These are phyloP conservation scores for Macrocybe gigantea DNA, from an alignment of 768 basidiomycete species.

Conservation along the genomic window DNA sequence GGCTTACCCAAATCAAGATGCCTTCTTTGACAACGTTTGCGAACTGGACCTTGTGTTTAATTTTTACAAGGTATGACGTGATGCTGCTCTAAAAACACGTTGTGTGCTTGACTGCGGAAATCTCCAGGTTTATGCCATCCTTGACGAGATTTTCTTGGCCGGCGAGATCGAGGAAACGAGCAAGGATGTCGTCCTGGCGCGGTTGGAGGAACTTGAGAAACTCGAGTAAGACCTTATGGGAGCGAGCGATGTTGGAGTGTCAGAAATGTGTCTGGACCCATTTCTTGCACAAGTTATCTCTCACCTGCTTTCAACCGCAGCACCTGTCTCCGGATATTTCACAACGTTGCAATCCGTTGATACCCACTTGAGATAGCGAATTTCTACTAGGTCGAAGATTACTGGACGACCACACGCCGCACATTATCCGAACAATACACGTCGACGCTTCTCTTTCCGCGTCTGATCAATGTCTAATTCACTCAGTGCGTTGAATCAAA, in stretches of 20 bases:
- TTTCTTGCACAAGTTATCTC: not conserved
- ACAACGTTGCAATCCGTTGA: not conserved
- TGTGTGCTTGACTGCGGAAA: not conserved
- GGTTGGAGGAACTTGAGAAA: slow-evolving; percentile 91
- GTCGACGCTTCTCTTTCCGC: slow-evolving; percentile 1
- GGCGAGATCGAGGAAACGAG: slow-evolving; percentile 98
- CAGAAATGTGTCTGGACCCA: too few relatives aligned
- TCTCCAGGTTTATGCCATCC: slow-evolving; percentile 87
- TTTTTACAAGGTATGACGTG: slow-evolving; percentile 78
- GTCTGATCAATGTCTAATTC: not conserved
- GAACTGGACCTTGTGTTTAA: slow-evolving; percentile 98
- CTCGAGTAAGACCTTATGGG: slow-evolving; percentile 49
- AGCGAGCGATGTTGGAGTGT: not conserved
- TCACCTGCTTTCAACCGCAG: not conserved
- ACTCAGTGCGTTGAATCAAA: not conserved
- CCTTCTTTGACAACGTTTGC: slow-evolving; percentile 99
- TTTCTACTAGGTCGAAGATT: not conserved
- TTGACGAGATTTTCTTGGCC: slow-evolving; percentile 97
- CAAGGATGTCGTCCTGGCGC: slow-evolving; percentile 89
- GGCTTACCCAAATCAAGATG: slow-evolving; percentile 46
- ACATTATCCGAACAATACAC: slow-evolving; percentile 9
- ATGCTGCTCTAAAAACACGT: not conserved
- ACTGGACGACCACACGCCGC: not conserved
- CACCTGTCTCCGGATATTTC: not conserved
- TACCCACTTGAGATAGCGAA: too few relatives aligned